phyloP scores from a whole-genome alignment of 192 early-diverging fungal genomes.

The Coemansia sp. region DNA sequence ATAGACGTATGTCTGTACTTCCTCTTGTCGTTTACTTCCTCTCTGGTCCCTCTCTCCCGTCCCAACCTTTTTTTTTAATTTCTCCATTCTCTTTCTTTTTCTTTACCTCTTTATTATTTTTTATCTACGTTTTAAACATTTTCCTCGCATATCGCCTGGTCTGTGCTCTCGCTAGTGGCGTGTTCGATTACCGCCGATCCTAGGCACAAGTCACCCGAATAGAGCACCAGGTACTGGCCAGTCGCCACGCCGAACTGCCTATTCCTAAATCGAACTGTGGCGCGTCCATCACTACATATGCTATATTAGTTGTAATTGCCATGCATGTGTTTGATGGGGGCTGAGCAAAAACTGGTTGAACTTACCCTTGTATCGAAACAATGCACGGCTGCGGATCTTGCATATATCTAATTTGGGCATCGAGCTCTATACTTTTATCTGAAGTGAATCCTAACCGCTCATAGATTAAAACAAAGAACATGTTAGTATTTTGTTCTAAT shows the following conservation, averaged over 20 bases:
- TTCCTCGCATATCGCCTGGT: background rate
- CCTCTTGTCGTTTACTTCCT: background rate
- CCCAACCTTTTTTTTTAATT: background rate
- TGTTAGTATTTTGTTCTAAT: background rate
- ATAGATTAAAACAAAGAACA: background rate
- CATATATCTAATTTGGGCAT: conserved; percentile 63
- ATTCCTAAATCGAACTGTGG: conserved; percentile 55
- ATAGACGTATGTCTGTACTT: background rate
- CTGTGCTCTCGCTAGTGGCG: background rate
- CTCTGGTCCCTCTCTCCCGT: background rate
- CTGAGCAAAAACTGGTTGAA: background rate
- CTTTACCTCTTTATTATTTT: conserved; percentile 8
- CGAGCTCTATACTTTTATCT: conserved; percentile 19
- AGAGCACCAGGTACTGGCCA: conserved; percentile 64
- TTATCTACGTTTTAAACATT: conserved; percentile 12
- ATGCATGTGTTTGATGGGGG: background rate
- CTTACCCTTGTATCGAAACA: conserved; percentile 29
- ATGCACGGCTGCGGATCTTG: conserved; percentile 54
- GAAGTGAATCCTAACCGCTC: conserved; percentile 7
- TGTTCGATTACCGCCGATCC: conserved; percentile 61
- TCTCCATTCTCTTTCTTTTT: conserved; percentile 10
- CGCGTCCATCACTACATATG: background rate
- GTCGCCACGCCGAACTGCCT: conserved; percentile 61
- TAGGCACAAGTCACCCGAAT: conserved; percentile 61
- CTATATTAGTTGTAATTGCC: background rate